Base-by-base conservation (phyloP, 192 early-diverging fungal genomes). In the Entomortierella lignicola region DNA sequence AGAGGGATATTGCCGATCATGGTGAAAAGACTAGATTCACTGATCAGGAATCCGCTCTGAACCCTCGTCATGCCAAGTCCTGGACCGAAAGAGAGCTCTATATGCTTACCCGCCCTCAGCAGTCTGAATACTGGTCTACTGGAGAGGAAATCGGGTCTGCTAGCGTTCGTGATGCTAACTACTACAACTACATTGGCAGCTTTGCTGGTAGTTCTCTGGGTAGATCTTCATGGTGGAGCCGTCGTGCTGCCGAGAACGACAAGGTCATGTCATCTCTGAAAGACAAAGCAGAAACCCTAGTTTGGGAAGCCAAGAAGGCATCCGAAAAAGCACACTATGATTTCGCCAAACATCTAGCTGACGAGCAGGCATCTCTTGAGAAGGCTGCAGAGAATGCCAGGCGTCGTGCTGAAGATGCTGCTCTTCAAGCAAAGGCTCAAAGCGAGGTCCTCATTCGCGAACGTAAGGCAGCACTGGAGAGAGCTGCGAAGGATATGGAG, bases 271-370 rank as follows among this genome's bases (percentile, higher is more conserved):
- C 62, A 15, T 34, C 26, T 18, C 39, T 77, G 1, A 64, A 63
- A 21, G 66, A 69, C 48, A 69, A 60, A 47, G 74, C 74, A 17
- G 74, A 77, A 23, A 21, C 74, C 0, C 44, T 77, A 2, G 61
- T 63, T 37, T 77, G 74, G 74, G 74, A 77, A 27, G 69, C 74
- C n/a, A 77, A 77, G 55, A 48, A 47, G 31, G 74, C 74, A 17
- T 44, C 66, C 10, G 74, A 77, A 25, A 25, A 44, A 12, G 74
- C 74, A 4, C 66, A 66, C 1, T 29, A 64, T 4, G 74, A 77
- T 57, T 34, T 77, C 25, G 74, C 74, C 44, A 53, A 77, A 42
- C 48, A 55, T 39, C 50, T 77, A n/a, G 74, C 66, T 0, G 47
- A 31, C 0, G 66, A 77, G 34, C 61, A 69, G 8, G 37, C 44